A percentile compares a stretch with the other conserved stretches of the same genome.
Evolutionary conservation across 345 rosid species (phyloP).

Genomic region (Stellera chamaejasme): DNA sequence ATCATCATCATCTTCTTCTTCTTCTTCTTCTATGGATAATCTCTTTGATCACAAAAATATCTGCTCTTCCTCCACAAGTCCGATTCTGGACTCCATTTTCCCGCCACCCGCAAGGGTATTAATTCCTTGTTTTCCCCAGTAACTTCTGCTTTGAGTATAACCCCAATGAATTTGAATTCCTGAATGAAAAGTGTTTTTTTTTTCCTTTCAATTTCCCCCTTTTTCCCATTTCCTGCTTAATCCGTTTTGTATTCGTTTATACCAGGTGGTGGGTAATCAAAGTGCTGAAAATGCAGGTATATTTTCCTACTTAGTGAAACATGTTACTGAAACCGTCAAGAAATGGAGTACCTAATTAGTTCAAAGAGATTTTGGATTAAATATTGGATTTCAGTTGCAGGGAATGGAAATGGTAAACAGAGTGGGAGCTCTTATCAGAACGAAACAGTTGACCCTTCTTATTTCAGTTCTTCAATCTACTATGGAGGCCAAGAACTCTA

Average conservation of each 20-base stretch:
- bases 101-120: slow-evolving; percentile 44
- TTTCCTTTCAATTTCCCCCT: too few relatives aligned
- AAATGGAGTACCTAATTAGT: too few relatives aligned
- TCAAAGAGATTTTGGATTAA: too few relatives aligned
- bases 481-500: slow-evolving; percentile 94
- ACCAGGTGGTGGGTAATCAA: too few relatives aligned
- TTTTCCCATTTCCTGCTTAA: too few relatives aligned
- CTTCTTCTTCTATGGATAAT: slow-evolving; percentile 38
- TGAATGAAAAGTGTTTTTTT: too few relatives aligned
- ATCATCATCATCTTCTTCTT: too few relatives aligned
- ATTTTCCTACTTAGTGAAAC: too few relatives aligned
- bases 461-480: slow-evolving; percentile 82
- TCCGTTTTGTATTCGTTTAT: too few relatives aligned
- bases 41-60: slow-evolving; percentile 51
- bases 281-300: too few relatives aligned
- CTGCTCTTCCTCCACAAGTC: slow-evolving; percentile 27
- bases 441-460: slow-evolving; percentile 59
- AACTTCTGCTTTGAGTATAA: neutral
- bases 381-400: slow-evolving; percentile 4
- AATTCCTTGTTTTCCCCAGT: neutral
- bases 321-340: too few relatives aligned
- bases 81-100: slow-evolving; percentile 43
- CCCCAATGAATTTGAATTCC: too few relatives aligned
- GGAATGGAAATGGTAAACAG: slow-evolving; percentile 18
- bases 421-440: slow-evolving; percentile 37